Conservation (phyloP, 345 rosid genomes). For the Eucalyptus lansdowneana region DNA sequence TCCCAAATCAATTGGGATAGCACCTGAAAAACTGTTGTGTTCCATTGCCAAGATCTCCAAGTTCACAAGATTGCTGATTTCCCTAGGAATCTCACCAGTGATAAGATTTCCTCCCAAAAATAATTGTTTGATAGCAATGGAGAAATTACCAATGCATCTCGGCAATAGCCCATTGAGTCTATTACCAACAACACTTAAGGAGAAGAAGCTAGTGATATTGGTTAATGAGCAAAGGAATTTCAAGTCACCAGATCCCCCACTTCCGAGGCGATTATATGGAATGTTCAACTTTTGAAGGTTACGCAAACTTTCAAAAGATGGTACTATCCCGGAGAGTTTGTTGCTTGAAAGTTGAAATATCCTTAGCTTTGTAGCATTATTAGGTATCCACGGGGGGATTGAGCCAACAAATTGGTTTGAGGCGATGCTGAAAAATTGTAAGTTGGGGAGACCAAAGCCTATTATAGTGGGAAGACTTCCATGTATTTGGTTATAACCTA, state of each 20-base stretch:
- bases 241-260: background rate
- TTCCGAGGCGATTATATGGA: background rate
- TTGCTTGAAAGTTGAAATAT: background rate
- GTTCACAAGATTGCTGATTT: background rate
- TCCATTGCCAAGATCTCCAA: background rate
- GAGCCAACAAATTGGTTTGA: background rate
- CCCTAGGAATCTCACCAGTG: background rate
- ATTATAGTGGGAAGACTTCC: slow-evolving; percentile 7
- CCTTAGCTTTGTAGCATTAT: background rate
- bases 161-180: background rate
- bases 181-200: background rate
- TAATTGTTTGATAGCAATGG: fast-evolving
- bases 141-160: background rate
- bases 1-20: background rate
- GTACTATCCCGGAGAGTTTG: background rate
- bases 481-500: background rate
- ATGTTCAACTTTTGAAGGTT: background rate
- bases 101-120: fast-evolving
- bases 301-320: background rate
- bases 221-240: background rate
- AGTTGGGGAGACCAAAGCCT: background rate
- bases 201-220: background rate
- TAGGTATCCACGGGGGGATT: background rate
- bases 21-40: background rate
- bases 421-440: background rate